Base-by-base conservation (phyloP, 2,329 filamentous ascomycete species). In the Penicillium sp. region DNA sequence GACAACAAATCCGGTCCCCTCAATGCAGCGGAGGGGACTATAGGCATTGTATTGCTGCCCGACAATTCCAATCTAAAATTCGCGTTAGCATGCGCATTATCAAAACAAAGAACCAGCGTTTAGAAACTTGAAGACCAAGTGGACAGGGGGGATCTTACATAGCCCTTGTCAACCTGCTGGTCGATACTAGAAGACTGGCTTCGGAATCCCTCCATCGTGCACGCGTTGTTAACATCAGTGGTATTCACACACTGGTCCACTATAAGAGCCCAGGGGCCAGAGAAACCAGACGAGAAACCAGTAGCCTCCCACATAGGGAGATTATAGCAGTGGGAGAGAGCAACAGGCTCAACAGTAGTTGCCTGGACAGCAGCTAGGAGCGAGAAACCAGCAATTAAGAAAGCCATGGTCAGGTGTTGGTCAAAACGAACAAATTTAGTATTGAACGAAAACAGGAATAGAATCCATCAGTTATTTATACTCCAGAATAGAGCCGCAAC, bases 191-290 rank as follows among this genome's bases (percentile, higher is more conserved):
- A 42, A 16, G 55, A 33, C 26, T 50, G 39, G 33, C 35, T 59
- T 23, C 53, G 49, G 19, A 53, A 55, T 21, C 57, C 57, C 25
- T 59, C 53, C 27, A 59, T 59, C 31, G 26, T 56, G 45, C 53
- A 59, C 21, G 26, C 49, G 14, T 50, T 29, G 27, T 56, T 31
- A 3, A 45, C 5, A 1, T 50, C 43, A 6, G 53, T 55, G 1
- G 45, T 56, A 14, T 59, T 59, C 9, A 53, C 35, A 19, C 57
- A 59, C 10, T 55, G 53, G 19, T 59, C 44, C 21, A 53, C 53
- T 7, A 27, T 39, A 9, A 56, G 27, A 21, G 46, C 26, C 53
- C 53, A 59, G 4, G 57, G 57, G 14, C 53, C 57, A 25, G 57
- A 48, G 26, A 59, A 52, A 7, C 49, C 45, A 33, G 31, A 16